Percentiles rank a stretch among this genome's conserved stretches.
phyloP scores from a whole-genome alignment of 2,329 filamentous ascomycete genomes.

The Trichoderma oligosporum region DNA sequence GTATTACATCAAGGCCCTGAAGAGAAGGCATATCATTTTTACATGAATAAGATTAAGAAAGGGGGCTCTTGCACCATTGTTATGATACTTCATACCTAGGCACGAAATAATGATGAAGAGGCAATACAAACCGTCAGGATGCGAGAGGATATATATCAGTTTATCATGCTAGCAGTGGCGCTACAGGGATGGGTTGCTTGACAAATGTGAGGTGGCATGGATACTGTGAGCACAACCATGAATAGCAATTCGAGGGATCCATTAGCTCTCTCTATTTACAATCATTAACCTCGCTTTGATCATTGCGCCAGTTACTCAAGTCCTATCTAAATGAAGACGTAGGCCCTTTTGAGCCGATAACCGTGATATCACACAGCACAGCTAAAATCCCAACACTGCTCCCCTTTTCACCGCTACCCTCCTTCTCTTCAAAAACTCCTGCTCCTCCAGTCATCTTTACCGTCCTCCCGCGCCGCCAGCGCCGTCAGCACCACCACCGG shows the following conservation, averaged over 20 bases:
- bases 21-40: neutral
- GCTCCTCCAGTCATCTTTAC: neutral
- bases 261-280: constrained; percentile 14
- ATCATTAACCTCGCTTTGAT: constrained; percentile 13
- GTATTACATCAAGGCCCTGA: neutral
- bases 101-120: neutral
- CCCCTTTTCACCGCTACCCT: neutral
- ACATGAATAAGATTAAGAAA: neutral
- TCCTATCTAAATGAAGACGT: constrained; percentile 4
- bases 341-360: neutral
- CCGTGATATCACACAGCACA: neutral
- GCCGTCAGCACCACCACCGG: neutral
- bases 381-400: too few species aligned
- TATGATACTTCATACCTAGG: neutral
- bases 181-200: neutral
- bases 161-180: neutral
- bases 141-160: neutral
- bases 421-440: neutral
- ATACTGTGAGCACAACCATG: neutral
- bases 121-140: neutral
- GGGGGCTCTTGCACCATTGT: neutral
- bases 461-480: constrained; percentile 28
- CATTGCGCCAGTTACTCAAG: constrained; percentile 9
- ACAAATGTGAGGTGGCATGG: neutral
- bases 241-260: constrained; percentile 5